Conservation (phyloP, 305 asterid species). For the Fraxinus ornus region DNA sequence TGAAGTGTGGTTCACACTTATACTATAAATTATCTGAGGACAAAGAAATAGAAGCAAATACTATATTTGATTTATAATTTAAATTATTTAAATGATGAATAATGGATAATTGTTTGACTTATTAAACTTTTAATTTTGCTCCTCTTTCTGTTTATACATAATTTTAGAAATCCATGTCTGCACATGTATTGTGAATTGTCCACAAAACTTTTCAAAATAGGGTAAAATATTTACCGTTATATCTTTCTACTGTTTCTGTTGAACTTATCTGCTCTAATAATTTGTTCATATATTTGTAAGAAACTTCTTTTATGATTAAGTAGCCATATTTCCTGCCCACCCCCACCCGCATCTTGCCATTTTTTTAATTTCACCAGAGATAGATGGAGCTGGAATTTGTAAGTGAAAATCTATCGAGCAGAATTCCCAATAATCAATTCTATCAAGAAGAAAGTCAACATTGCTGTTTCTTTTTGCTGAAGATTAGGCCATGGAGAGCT, state of each 20-base stretch:
- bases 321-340: background rate
- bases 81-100: background rate
- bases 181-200: background rate
- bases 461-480: background rate
- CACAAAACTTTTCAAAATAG: background rate
- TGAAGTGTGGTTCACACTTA: background rate
- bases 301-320: background rate
- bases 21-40: background rate
- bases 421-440: background rate
- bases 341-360: background rate
- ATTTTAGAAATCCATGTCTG: background rate
- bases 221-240: background rate
- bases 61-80: background rate
- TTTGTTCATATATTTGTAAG: background rate
- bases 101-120: background rate
- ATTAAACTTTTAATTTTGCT: background rate
- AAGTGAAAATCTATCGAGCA: background rate
- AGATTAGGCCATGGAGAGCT: background rate
- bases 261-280: background rate
- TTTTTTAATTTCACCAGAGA: background rate
- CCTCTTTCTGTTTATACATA: background rate
- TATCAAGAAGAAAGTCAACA: background rate
- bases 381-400: background rate
- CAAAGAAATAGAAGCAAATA: background rate
- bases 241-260: background rate